phyloP scores from a whole-genome alignment of 305 asterid species.

The Plantago lanceolata region DNA sequence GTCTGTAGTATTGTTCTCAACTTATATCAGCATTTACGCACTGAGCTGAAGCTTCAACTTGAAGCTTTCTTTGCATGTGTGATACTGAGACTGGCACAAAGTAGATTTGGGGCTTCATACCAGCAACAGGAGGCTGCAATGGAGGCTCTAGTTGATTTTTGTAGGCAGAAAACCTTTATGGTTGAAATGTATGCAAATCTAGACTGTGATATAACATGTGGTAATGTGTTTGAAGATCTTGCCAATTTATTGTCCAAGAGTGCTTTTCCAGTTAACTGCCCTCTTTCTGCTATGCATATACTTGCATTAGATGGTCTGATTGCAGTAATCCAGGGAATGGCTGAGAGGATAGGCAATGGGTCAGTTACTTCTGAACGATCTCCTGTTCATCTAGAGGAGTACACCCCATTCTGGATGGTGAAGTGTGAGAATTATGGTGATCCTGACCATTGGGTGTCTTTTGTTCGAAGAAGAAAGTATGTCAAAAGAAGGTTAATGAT shows the following conservation, averaged over 20 bases:
- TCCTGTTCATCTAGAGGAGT: constrained; percentile 68
- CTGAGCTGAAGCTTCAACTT: constrained; percentile 86
- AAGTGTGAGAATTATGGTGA: constrained; percentile 79
- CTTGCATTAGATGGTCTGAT: constrained; percentile 98
- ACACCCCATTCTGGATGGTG: constrained; percentile 94
- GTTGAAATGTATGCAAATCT: constrained; percentile 92
- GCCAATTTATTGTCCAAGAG: constrained; percentile 91
- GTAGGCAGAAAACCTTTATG: constrained; percentile 92
- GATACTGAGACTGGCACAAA: constrained; percentile 86
- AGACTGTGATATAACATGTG: constrained; percentile 93
- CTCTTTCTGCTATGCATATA: constrained; percentile 91
- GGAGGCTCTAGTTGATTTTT: constrained; percentile 97
- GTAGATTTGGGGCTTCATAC: constrained; percentile 85
- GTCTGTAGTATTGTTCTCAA: constrained; percentile 91
- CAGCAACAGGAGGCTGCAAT: constrained; percentile 98
- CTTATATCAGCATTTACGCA: constrained; percentile 78
- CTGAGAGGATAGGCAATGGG: constrained; percentile 93
- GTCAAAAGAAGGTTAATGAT: constrained; percentile 93
- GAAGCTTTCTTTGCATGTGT: constrained; percentile 99
- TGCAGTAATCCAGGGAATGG: constrained; percentile 99
- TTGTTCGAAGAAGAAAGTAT: constrained; percentile 77
- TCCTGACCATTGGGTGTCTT: constrained; percentile 92
- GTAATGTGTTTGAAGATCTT: constrained; percentile 92
- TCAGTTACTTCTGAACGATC: constrained; percentile 57
- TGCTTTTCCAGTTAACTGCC: constrained; percentile 94